Evolutionary conservation across 306 rosid species (phyloP), one percentile per base, ranked within the genome.

Genomic region (Abrus precatorius): DNA sequence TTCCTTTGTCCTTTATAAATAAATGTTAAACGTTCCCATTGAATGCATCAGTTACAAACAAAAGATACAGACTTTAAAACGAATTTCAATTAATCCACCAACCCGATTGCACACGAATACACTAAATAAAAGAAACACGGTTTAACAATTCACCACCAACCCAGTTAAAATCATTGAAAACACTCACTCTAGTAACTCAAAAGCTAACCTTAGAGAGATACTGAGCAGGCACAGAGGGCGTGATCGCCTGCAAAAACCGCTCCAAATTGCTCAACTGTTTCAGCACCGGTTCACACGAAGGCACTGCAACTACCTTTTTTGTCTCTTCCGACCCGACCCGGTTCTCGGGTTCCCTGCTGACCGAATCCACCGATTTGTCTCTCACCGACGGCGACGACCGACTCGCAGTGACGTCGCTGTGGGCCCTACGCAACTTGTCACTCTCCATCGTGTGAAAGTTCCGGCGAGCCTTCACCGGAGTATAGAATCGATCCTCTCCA

Each of bases 401-500:
- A 55, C 69, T 69, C 2, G 87, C 34, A 44, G 90, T 71, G 11
- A 87, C 88, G 43, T 87, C 92, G 78, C 89, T 90, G 47, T 88
- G 82, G 72, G 87, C 91, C 79, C 92, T 77, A 3, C 89, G 85
- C 5, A 90, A 76, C 62, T 52, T 84, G 29, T 89, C 93, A 43
- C 61, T 84, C 34, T 78, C 88, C 70, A 78, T 61, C 69, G 68
- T 67, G 41, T 86, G 88, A 30, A 85, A 82, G 5, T 84, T 76
- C 62, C 85, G 80, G 12, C 97, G 90, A 55, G 87, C 93, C 64
- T 86, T 89, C 0, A 80, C 81, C 32, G 94, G 81, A 59, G 83
- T 73, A 75, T 87, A 86, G 40, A 89, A 92, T 20, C 98, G 89
- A 80, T 91, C 94, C 72, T 90, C 94, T 9, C 95, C 97, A 13